Evolutionary conservation across 2,329 filamentous ascomycete species (phyloP), one percentile per base, ranked within the genome.

Genomic region (Podosphaera xanthii): DNA sequence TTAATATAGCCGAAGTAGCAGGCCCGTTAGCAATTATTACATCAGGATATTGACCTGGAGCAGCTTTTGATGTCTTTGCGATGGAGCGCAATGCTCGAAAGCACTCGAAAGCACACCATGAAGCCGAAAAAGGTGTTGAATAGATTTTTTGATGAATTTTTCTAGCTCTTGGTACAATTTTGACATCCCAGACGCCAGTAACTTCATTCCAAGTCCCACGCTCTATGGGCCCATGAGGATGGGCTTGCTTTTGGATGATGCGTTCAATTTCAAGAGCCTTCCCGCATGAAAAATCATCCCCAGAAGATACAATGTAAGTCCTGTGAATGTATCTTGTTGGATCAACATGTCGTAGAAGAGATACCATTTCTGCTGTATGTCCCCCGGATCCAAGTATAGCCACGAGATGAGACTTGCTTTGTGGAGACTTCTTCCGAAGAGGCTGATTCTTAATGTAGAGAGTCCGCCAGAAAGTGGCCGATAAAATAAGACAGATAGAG

Each of bases 281-380:
- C 22, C 77, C 72, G 0, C 79, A 76, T 14, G 86, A 92, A 68
- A 87, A 81, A 7, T 69, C 71, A 68, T 98, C 92, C 0, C 86
- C 89, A 1, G 79, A 81, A 63, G 84, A 86, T 59, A 94, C 76
- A 14, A 69, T 64, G 70, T 94, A 98, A 35, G 87, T 91, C 34
- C 92, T 80, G 65, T 86, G 83, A 72, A 83, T 72, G 67, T 71
- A 69, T 59, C 69, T 52, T 63, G 74, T 75, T 46, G 72, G 71
- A 60, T 74, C 75, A 67, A 78, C 79, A 64, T 77, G 78, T 64
- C 75, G 73, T 65, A 98, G 80, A 74, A 96, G 86, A 67, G 84
- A 82, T 62, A 95, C 76, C 86, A 98, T 94, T 71, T 98, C 92
- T 55, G 88, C 83, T 0, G 92, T 96, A 72, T 98, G 92, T 0